Percentiles rank a stretch among this genome's conserved stretches.
These are phyloP conservation scores for Euryodendron excelsum DNA, from an alignment of 148 eudicot genomes.

Conservation along the genomic window DNA sequence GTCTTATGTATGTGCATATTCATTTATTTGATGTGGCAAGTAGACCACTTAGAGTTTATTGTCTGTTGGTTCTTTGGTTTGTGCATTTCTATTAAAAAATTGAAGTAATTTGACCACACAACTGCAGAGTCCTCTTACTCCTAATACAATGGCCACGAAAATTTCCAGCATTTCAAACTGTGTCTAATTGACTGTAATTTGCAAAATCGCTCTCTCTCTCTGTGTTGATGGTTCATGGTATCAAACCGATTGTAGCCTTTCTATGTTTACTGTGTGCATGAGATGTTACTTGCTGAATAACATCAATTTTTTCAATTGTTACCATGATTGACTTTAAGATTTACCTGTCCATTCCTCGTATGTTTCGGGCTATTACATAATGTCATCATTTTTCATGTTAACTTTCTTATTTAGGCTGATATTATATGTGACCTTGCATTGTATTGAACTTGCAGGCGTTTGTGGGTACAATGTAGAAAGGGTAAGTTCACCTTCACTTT, in stretches of 20 bases:
- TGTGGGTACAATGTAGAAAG: conserved; percentile 64
- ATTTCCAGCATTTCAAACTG: background rate
- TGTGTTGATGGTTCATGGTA: too few relatives aligned
- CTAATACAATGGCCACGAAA: background rate
- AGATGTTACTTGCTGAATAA: conserved; percentile 1
- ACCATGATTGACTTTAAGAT: background rate
- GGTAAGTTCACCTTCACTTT: conserved; percentile 31
- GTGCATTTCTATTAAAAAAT: background rate
- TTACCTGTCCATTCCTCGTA: background rate
- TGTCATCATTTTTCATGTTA: background rate
- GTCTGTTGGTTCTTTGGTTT: background rate
- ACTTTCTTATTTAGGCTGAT: background rate
- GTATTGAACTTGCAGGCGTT: conserved; percentile 51
- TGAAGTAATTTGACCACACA: background rate
- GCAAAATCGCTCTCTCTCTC: background rate
- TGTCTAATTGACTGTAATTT: background rate
- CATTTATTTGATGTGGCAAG: background rate
- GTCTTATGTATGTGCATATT: too few relatives aligned
- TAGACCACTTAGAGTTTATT: background rate
- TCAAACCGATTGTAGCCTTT: background rate
- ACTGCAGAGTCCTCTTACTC: background rate
- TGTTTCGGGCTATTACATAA: background rate
- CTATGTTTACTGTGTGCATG: background rate
- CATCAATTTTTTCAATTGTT: background rate
- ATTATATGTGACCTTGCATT: conserved; percentile 12